Conservation (phyloP, 2,329 filamentous ascomycete species). For the Fusarium sororula region DNA sequence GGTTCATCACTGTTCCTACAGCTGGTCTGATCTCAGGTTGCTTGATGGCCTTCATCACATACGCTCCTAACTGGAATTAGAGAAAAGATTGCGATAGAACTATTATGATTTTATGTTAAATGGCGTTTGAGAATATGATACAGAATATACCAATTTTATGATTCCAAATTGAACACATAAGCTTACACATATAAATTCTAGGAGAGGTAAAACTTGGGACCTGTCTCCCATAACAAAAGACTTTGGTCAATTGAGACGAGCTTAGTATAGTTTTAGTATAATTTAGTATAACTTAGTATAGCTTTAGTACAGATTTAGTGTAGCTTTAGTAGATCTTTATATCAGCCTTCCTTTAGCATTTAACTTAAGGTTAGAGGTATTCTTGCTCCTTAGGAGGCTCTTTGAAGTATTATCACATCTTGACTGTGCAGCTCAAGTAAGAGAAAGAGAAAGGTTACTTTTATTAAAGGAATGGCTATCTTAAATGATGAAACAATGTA, state of each 20-base stretch:
- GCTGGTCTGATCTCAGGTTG: slow-evolving; percentile 67
- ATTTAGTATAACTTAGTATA: no score
- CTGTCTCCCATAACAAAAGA: no score
- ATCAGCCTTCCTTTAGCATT: no score
- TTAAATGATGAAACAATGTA: slow-evolving; percentile 24
- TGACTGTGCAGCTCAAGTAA: background rate
- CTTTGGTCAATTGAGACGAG: no score
- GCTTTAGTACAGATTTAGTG: no score
- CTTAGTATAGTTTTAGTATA: no score
- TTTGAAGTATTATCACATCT: background rate
- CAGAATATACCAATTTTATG: background rate
- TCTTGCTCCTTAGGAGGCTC: background rate
- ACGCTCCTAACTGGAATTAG: slow-evolving; percentile 62
- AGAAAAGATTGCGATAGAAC: background rate
- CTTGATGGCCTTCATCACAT: slow-evolving; percentile 70
- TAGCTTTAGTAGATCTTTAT: no score
- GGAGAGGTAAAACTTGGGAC: no score
- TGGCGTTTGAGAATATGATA: background rate
- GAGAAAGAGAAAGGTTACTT: slow-evolving; percentile 26
- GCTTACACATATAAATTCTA: background rate
- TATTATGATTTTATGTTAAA: background rate
- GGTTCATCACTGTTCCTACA: slow-evolving; percentile 68
- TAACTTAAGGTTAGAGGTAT: fast-evolving
- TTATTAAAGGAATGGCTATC: slow-evolving; percentile 35
- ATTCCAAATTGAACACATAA: background rate